phyloP scores from a whole-genome alignment of 2,329 filamentous ascomycete genomes.

The Fusarium sp. region DNA sequence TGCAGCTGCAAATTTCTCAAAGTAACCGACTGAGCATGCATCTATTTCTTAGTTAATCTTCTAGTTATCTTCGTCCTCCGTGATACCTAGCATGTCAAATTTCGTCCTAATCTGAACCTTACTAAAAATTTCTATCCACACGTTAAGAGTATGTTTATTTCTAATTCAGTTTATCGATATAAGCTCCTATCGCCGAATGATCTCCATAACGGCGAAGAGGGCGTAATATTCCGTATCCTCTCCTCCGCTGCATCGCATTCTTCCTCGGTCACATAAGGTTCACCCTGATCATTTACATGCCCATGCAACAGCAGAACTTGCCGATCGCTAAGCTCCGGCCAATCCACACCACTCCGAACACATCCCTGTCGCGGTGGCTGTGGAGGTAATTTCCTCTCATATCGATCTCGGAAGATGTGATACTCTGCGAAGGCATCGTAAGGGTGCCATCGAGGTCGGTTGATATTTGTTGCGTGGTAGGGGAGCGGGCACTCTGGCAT shows the following conservation, averaged over 20 bases:
- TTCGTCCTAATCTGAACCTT: too few species aligned
- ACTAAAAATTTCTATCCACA: fast-evolving
- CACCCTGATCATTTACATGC: not conserved
- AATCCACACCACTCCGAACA: not conserved
- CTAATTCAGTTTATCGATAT: not conserved
- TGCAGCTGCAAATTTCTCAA: too few species aligned
- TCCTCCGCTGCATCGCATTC: conserved; percentile 1
- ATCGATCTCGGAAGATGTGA: conserved; percentile 33
- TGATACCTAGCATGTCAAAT: not conserved
- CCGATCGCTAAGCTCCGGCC: conserved; percentile 11
- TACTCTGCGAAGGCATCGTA: conserved; percentile 17
- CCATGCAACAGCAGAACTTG: not conserved
- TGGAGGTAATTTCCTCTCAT: not conserved
- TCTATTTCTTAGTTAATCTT: too few species aligned
- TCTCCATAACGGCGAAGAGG: conserved; percentile 3
- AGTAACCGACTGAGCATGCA: not conserved
- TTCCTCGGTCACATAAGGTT: not conserved
- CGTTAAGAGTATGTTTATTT: not conserved
- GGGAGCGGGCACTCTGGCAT: conserved; percentile 2
- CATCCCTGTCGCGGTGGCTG: not conserved
- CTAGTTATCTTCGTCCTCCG: too few species aligned
- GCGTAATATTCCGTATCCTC: conserved; percentile 10
- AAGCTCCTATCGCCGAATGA: not conserved
- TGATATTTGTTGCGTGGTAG: not conserved
- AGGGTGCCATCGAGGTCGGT: conserved; percentile 27